A percentile compares a stretch with the other conserved stretches of the same genome.
phyloP scores from a whole-genome alignment of 2,329 filamentous ascomycete genomes.

The Phoma herbarum region DNA sequence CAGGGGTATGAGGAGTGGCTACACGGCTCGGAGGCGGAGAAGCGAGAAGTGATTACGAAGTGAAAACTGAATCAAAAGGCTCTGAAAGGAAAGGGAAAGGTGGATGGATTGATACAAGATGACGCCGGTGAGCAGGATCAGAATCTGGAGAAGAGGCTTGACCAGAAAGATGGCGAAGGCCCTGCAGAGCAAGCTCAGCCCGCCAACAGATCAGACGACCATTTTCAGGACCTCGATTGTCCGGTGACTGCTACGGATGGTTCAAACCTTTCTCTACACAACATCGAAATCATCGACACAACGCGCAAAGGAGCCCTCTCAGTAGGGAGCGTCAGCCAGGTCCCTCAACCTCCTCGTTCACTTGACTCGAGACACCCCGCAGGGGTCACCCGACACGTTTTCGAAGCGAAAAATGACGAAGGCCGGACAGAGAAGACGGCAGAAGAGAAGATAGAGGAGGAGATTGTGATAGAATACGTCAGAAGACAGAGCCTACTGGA shows the following conservation, averaged over 20 bases:
- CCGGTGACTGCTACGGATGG: no score
- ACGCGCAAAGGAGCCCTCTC: no score
- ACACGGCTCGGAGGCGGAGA: slow-evolving; percentile 26
- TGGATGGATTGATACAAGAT: not conserved
- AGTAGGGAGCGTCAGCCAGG: not conserved
- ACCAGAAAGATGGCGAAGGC: not conserved
- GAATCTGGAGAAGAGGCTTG: not conserved
- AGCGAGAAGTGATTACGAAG: slow-evolving; percentile 24
- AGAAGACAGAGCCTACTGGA: slow-evolving; percentile 16
- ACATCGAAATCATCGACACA: not conserved
- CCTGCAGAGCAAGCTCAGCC: not conserved
- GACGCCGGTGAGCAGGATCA: not conserved
- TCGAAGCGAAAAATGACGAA: slow-evolving; percentile 47
- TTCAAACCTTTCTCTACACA: not conserved
- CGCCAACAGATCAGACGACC: not conserved
- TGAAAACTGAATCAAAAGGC: slow-evolving; percentile 27
- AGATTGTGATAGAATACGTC: slow-evolving; percentile 12
- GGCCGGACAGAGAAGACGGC: slow-evolving; percentile 45
- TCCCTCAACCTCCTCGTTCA: not conserved
- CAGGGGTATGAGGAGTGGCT: slow-evolving; percentile 34
- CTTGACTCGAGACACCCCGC: slow-evolving; percentile 32
- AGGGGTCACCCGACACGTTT: slow-evolving; percentile 9
- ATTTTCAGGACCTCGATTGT: not conserved
- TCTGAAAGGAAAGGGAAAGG: slow-evolving; percentile 19
- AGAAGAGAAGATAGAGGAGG: slow-evolving; percentile 24